Conservation (phyloP, 345 rosid species). For the Eucalyptus sideroxylon region DNA sequence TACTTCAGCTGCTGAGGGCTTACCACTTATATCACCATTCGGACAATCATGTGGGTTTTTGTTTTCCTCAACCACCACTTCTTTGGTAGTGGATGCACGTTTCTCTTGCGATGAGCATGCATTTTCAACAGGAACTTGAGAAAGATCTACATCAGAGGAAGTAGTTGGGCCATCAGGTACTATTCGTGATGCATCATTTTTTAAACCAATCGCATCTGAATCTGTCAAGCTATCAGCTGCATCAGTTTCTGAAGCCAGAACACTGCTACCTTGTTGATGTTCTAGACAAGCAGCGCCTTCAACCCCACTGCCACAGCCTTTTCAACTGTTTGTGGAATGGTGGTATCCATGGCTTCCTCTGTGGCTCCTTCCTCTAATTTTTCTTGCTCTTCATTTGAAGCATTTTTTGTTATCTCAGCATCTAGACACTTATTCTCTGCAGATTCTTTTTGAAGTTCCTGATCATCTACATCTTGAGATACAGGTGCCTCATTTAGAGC, state of each 20-base stretch:
- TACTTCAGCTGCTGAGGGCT: constrained; percentile 25
- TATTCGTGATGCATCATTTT: constrained; percentile 1
- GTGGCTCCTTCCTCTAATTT: constrained; percentile 1
- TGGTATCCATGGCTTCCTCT: background rate
- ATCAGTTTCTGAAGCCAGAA: constrained; percentile 1
- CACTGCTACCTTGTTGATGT: background rate
- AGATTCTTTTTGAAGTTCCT: constrained; percentile 12
- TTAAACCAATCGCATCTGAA: constrained; percentile 1
- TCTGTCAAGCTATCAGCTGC: constrained; percentile 7
- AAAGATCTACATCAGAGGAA: constrained; percentile 13
- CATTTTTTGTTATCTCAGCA: constrained; percentile 8
- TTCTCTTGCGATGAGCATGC: constrained; percentile 6
- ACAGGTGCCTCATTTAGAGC: background rate
- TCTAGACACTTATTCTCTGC: constrained; percentile 11
- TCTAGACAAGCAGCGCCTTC: constrained; percentile 11
- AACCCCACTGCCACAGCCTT: constrained; percentile 3
- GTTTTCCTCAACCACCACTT: constrained; percentile 8
- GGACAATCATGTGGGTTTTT: constrained; percentile 19
- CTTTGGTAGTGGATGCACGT: constrained; percentile 15
- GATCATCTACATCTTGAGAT: constrained; percentile 12
- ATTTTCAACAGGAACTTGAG: constrained; percentile 7
- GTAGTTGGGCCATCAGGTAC: constrained; percentile 6
- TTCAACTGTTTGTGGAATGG: background rate
- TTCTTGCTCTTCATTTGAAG: constrained; percentile 13
- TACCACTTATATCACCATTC: constrained; percentile 10